These are phyloP conservation scores for peach (Prunus persica) DNA, from an alignment of 306 rosid genomes.

Conservation along the genomic window DNA sequence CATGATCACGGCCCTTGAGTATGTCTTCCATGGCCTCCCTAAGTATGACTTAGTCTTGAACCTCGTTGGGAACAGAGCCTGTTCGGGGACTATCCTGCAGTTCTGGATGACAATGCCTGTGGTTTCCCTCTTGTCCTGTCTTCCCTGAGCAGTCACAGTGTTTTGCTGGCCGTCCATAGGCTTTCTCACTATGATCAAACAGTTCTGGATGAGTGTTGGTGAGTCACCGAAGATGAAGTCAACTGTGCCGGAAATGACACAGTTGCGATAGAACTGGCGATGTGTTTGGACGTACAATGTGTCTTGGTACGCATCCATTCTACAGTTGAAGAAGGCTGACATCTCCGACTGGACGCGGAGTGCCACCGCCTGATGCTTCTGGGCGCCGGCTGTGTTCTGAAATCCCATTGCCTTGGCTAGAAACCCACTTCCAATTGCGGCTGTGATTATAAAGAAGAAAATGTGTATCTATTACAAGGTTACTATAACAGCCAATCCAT, in stretches of 20 bases:
- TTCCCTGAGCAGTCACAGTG: constrained; percentile 28
- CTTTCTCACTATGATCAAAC: constrained; percentile 18
- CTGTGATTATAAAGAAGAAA: background rate
- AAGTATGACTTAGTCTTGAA: constrained; percentile 15
- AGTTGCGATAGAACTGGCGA: constrained; percentile 24
- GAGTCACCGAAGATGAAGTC: constrained; percentile 33
- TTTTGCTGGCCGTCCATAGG: constrained; percentile 11
- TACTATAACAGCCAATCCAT: background rate
- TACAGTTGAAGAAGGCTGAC: constrained; percentile 29
- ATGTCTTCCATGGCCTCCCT: constrained; percentile 36
- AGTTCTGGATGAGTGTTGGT: constrained; percentile 18
- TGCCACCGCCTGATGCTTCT: constrained; percentile 26
- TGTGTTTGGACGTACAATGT: constrained; percentile 23
- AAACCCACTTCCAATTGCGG: constrained; percentile 16
- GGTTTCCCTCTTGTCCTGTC: constrained; percentile 8
- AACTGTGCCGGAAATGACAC: constrained; percentile 23
- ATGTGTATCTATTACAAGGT: background rate
- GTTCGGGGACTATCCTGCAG: constrained; percentile 30
- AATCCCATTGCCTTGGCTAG: constrained; percentile 20
- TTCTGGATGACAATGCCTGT: constrained; percentile 30
- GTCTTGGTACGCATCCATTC: constrained; percentile 28
- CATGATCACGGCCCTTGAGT: constrained; percentile 28
- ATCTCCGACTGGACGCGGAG: constrained; percentile 23
- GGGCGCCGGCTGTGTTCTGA: constrained; percentile 23
- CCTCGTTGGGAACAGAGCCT: background rate